Conservation (phyloP, 176 grass and related monocot genomes). For the bread wheat (Triticum aestivum) region DNA sequence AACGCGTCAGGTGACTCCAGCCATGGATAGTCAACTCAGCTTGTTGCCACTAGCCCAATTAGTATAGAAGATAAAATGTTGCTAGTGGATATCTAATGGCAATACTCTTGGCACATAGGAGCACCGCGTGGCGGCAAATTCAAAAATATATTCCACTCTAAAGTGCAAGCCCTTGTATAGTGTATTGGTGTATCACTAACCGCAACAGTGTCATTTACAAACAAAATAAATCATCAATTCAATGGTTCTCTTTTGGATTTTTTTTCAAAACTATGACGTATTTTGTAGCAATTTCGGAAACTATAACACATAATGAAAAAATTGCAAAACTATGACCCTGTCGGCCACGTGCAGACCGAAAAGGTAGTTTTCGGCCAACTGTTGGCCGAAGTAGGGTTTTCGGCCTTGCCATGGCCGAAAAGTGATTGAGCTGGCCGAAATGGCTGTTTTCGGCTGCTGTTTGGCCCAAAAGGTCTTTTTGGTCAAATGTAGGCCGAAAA, state of each 20-base stretch:
- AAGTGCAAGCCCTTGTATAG: background rate
- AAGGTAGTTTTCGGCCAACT: no score
- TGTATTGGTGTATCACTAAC: background rate
- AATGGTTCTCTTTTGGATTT: background rate
- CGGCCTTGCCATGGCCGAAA: no score
- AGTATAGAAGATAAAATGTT: background rate
- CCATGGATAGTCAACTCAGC: background rate
- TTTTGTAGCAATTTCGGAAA: no score
- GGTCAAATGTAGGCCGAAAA: no score
- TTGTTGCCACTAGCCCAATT: background rate
- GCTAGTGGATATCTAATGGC: background rate
- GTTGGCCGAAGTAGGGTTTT: no score
- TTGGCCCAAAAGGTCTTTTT: no score
- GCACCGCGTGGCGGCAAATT: background rate
- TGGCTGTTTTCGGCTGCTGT: no score
- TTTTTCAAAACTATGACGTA: no score
- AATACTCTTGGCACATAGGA: background rate
- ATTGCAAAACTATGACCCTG: no score
- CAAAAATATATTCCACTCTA: background rate
- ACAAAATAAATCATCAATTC: background rate
- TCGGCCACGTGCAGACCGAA: no score
- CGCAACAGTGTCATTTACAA: background rate
- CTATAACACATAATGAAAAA: no score
- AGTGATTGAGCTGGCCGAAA: no score
- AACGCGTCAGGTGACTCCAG: background rate